Evolutionary conservation across 2,329 filamentous ascomycete species (phyloP).

Genomic region (Xylaria sp.): DNA sequence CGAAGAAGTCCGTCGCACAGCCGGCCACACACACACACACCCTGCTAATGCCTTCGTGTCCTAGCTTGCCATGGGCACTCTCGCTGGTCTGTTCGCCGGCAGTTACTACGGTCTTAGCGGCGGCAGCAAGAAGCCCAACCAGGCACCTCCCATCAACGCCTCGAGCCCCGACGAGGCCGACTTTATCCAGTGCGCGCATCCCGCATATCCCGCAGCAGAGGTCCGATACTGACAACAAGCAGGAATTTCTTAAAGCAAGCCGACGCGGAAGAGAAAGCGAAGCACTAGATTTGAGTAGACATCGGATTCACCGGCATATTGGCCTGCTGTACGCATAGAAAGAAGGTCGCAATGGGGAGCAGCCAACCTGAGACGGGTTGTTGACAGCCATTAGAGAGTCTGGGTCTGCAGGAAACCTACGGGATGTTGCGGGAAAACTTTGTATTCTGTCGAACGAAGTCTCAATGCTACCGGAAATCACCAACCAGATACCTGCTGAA

Average conservation of each 20-base stretch:
- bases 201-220: conserved; percentile 24
- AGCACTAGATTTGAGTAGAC: conserved; percentile 41
- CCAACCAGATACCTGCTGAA: conserved; percentile 16
- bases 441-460: conserved; percentile 7
- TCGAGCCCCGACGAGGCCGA: conserved; percentile 64
- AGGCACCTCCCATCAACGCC: conserved; percentile 63
- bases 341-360: conserved; percentile 29
- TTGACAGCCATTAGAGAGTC: conserved; percentile 9
- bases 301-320: conserved; percentile 21
- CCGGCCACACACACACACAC: neutral
- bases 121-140: conserved; percentile 46
- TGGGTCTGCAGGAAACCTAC: neutral
- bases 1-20: conserved; percentile 6
- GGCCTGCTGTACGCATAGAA: conserved; percentile 38
- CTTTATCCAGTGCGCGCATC: conserved; percentile 62
- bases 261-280: conserved; percentile 46
- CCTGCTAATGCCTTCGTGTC: conserved; percentile 13
- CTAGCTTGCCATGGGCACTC: conserved; percentile 61
- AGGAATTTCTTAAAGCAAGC: conserved; percentile 53
- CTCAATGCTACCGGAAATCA: conserved; percentile 5
- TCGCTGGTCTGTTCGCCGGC: conserved; percentile 55
- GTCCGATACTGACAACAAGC: conserved; percentile 20
- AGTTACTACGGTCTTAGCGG: conserved; percentile 49
- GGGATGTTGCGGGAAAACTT: conserved; percentile 1
- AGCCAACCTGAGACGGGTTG: conserved; percentile 14